These are phyloP conservation scores for Berberis vulgaris DNA, from an alignment of 164 flowering plant genomes.

Conservation along the genomic window DNA sequence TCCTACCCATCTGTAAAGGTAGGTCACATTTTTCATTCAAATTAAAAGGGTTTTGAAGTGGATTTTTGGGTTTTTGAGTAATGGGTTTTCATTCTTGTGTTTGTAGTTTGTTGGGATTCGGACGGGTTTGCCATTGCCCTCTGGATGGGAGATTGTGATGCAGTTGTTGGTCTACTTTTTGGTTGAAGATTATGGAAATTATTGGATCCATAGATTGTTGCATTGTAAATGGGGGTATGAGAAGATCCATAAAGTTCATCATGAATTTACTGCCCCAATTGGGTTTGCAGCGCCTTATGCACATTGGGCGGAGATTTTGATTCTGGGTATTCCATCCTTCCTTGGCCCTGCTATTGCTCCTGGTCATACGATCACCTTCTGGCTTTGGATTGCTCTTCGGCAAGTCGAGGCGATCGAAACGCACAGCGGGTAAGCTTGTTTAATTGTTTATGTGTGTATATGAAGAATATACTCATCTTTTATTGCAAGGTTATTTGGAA, in stretches of 20 bases:
- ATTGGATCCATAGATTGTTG: slow-evolving; percentile 77
- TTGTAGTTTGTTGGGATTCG: slow-evolving; percentile 62
- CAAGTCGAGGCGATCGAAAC: slow-evolving; percentile 94
- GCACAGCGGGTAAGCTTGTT: slow-evolving; percentile 72
- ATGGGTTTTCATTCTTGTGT: slow-evolving; percentile 4
- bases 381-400: slow-evolving; percentile 79
- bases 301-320: slow-evolving; percentile 83
- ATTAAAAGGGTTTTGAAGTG: neutral
- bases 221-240: slow-evolving; percentile 84
- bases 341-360: slow-evolving; percentile 84
- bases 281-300: slow-evolving; percentile 87
- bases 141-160: slow-evolving; percentile 53
- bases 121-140: slow-evolving; percentile 76
- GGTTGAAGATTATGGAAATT: slow-evolving; percentile 72
- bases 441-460: neutral
- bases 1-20: slow-evolving; percentile 52
- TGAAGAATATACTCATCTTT: too few relatives aligned
- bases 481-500: too few relatives aligned
- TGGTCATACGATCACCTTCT: slow-evolving; percentile 83
- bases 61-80: neutral
- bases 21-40: neutral
- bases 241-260: slow-evolving; percentile 78
- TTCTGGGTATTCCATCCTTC: slow-evolving; percentile 76
- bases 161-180: slow-evolving; percentile 69
- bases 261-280: slow-evolving; percentile 80